A percentile compares a stretch with the other conserved stretches of the same genome.
Evolutionary conservation across 2,329 filamentous ascomycete genomes (phyloP).

Genomic region (Alternaria consortialis): DNA sequence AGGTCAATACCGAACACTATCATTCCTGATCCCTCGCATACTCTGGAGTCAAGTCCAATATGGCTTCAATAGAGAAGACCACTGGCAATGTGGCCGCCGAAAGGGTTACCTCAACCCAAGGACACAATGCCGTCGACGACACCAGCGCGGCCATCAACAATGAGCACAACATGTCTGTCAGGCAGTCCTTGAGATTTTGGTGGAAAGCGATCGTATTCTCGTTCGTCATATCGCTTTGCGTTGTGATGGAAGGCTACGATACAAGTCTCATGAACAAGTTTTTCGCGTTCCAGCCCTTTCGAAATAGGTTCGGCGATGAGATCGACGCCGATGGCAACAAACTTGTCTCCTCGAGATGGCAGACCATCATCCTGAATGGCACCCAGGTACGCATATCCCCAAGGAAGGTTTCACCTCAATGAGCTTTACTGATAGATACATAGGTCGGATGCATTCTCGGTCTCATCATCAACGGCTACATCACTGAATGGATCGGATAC

Average conservation of each 20-base stretch:
- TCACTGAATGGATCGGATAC: slow-evolving; percentile 54
- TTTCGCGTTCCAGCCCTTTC: slow-evolving; percentile 60
- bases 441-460: slow-evolving; percentile 54
- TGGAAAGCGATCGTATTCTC: slow-evolving; percentile 86
- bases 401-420: not conserved
- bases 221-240: slow-evolving; percentile 82
- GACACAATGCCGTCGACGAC: slow-evolving; percentile 22
- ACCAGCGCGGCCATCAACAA: slow-evolving; percentile 49
- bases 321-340: slow-evolving; percentile 45
- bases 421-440: slow-evolving; percentile 16
- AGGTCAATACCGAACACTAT: not conserved
- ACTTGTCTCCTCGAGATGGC: slow-evolving; percentile 54
- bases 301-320: slow-evolving; percentile 51
- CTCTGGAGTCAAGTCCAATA: slow-evolving; percentile 11
- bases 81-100: slow-evolving; percentile 33
- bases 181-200: slow-evolving; percentile 79
- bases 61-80: slow-evolving; percentile 25
- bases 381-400: slow-evolving; percentile 42
- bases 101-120: slow-evolving; percentile 22
- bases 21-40: not conserved
- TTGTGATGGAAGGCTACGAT: slow-evolving; percentile 90
- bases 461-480: slow-evolving; percentile 54
- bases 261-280: slow-evolving; percentile 81
- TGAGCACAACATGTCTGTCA: slow-evolving; percentile 61
- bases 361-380: slow-evolving; percentile 55